Evolutionary conservation across 2,329 filamentous ascomycete species (phyloP).

Genomic region (Diaporthe velutina): DNA sequence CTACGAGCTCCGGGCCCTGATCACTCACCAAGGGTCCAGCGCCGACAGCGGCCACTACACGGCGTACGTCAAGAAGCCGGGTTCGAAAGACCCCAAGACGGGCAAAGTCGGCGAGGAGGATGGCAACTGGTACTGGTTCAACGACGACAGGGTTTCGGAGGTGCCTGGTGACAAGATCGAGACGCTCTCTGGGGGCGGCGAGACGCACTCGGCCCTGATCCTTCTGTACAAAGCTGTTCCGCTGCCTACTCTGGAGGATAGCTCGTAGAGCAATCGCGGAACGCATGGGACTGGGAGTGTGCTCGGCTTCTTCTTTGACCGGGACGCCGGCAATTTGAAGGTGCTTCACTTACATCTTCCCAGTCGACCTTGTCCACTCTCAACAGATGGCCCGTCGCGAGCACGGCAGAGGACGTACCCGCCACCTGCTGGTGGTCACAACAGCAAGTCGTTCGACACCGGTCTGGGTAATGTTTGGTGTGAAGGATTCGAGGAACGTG

Average conservation of each 20-base stretch:
- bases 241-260: constrained; percentile 70
- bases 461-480: not conserved
- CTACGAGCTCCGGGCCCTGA: constrained; percentile 93
- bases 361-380: not conserved
- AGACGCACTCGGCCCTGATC: constrained; percentile 86
- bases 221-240: constrained; percentile 82
- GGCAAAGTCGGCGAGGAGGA: constrained; percentile 86
- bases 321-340: not conserved
- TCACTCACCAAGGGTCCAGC: constrained; percentile 96
- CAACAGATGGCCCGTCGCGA: not conserved
- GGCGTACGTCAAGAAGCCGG: constrained; percentile 94
- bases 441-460: not conserved
- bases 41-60: constrained; percentile 99
- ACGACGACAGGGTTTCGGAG: constrained; percentile 96
- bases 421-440: not conserved
- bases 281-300: not conserved
- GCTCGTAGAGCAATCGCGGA: constrained; percentile 44
- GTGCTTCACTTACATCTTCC: not conserved
- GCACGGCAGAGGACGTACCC: not conserved
- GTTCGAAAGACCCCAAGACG: constrained; percentile 77
- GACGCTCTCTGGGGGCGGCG: constrained; percentile 88
- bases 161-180: constrained; percentile 93
- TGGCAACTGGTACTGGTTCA: constrained; percentile 99
- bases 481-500: not conserved
- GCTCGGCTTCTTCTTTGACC: not conserved